Base-by-base conservation (phyloP, 768 basidiomycete species). In the Rhizopogon vesiculosus region DNA sequence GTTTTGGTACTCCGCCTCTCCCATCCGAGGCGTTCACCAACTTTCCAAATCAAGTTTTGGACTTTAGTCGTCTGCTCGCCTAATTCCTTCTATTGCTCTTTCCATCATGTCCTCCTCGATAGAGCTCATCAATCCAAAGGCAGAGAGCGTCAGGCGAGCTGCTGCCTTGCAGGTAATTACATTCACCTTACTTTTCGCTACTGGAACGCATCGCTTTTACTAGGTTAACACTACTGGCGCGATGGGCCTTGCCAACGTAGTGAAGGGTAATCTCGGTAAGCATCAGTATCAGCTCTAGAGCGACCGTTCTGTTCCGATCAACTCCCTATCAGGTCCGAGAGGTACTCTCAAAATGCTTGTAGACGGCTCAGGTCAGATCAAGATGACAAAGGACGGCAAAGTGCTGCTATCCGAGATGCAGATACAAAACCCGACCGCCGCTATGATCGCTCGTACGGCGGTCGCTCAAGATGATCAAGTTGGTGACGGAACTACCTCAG, bases 341-440 rank as follows among this genome's bases (percentile, higher is more conserved):
- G 97, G 97, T 56, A 98, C 97, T 0, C 82, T 98, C 62, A 99
- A 99, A 79, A 98, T 99, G 96, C 86, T 99, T 51, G 97, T 99
- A 42, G 97, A 98, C 72, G 97, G 97, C 55, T 80, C 95, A 13
- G 97, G 97, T 9, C 91, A 94, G 75, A 95, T 99, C 72, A 99
- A 98, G 82, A 95, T 99, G 91, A 98, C 97, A 61, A 99, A 98
- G 79, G 97, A 98, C 67, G 97, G 97, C 60, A 99, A 99, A 76
- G 96, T 98, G 42, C 75, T 99, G 54, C 79, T 99, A 56, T 96
- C 94, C 42, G 97, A 99, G 76, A 99, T 99, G 97, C 97, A 98
- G 76, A 99, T 99, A 64, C 90, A 92, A 74, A 98, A 99, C 71
- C 97, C 97, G 31, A 98, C 97, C 3, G 97, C 97, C 16, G 95